These are phyloP conservation scores for Limnomonas spitsbergensis DNA, from an alignment of 139 green algal species.

Conservation along the genomic window DNA sequence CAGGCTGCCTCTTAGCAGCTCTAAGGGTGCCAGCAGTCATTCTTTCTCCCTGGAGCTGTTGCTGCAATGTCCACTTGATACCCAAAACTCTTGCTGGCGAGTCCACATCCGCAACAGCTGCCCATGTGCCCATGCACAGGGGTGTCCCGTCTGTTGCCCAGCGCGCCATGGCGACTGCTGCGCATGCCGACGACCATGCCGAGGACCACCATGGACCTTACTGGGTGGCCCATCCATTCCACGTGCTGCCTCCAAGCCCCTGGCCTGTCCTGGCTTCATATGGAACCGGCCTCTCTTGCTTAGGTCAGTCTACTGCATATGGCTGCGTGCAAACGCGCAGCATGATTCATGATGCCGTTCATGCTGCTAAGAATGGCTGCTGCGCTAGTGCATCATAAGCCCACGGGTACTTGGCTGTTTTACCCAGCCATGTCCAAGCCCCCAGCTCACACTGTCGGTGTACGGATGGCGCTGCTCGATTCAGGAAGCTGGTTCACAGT, in stretches of 20 bases:
- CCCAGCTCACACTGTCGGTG: no score
- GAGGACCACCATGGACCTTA: slow-evolving; percentile 1
- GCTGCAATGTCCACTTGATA: neutral
- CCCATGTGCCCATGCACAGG: slow-evolving; percentile 1
- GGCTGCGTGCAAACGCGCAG: no score
- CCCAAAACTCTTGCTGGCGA: no score
- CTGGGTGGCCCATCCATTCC: slow-evolving; percentile 32
- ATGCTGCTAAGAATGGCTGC: no score
- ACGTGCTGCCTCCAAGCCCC: slow-evolving; percentile 39
- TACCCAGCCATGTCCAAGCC: no score
- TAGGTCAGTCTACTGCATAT: no score
- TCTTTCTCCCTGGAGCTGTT: neutral
- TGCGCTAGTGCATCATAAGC: no score
- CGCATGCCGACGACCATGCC: slow-evolving; percentile 12
- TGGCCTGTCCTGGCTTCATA: slow-evolving; percentile 35
- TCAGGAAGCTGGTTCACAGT: no score
- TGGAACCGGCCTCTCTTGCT: slow-evolving; percentile 11
- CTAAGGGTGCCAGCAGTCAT: neutral
- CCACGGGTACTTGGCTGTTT: no score
- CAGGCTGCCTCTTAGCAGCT: neutral
- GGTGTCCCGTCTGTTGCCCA: neutral
- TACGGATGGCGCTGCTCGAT: no score
- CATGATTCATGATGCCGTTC: no score
- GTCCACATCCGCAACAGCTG: no score
- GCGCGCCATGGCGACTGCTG: slow-evolving; percentile 28